Base-by-base conservation (phyloP, 345 rosid genomes). In the Eucalyptus urophylla region DNA sequence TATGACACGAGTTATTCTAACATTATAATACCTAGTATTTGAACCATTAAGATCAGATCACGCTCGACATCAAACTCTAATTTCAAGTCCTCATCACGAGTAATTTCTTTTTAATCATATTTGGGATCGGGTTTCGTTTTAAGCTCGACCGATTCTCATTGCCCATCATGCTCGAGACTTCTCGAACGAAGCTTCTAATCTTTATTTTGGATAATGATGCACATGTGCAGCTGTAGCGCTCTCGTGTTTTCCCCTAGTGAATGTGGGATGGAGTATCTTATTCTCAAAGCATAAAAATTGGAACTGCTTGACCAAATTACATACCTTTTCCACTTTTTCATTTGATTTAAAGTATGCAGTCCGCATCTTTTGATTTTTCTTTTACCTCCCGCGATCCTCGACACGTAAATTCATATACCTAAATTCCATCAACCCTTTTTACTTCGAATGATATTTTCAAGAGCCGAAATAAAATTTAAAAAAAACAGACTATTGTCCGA, bases 21-120 rank as follows among this genome's bases (percentile, higher is more conserved):
- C 3, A 8, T 7, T 2, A 5, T 0, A 6, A 6, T 14, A 0
- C 19, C 5, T 14, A 8, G 37, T 65, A 14, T 6, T 2, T 2
- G 4, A 62, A 27, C 8, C 15, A 29, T 62, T 4, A 15, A 29
- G 19, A 62, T 65, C 5, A 14, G 8, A 65, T 65, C 31, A 65
- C 3, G 6, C 17, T n/a, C 6, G 10, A 8, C 76, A 2, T 65
- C 21, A 8, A 65, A 65, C 11, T 65, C 31, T n/a, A 65, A 8
- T 21, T 4, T n/a, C 3, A 4, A 27, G 10, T 29, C 17, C 72
- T 62, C 9, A 6, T 27, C 33, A 16, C 3, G 8, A n/a, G 21
- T 6, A 14, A 65, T 65, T 14, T 65, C 1, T 8, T 65, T 65
- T 7, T n/a, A 14, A 65, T 9, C 5, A 0, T n/a, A n/a, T 65